These are phyloP conservation scores for Penicillium robsamsonii DNA, from an alignment of 495 filamentous ascomycete genomes.

Conservation along the genomic window DNA sequence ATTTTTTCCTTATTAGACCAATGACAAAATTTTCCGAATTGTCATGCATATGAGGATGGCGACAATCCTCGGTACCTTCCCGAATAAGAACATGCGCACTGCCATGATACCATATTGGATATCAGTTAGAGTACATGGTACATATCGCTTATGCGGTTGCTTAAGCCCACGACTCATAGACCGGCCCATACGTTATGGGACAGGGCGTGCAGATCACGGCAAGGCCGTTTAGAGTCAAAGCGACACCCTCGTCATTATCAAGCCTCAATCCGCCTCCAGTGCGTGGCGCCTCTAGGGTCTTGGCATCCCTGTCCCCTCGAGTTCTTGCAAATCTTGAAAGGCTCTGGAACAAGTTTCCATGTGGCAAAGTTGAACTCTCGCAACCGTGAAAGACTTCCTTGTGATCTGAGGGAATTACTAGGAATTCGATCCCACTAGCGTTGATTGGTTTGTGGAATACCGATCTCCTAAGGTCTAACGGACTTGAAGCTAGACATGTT, in stretches of 20 bases:
- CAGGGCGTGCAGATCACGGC: slow-evolving; percentile 5
- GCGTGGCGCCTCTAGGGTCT: background rate
- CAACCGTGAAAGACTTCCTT: background rate
- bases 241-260: background rate
- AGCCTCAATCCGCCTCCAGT: background rate
- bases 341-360: background rate
- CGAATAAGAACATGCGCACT: background rate
- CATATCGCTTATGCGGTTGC: background rate
- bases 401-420: background rate
- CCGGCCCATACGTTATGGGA: background rate
- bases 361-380: background rate
- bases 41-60: background rate
- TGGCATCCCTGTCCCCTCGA: slow-evolving; percentile 5
- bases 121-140: too few species aligned
- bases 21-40: background rate
- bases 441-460: background rate
- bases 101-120: background rate
- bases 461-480: background rate
- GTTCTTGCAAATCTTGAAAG: background rate
- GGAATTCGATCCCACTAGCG: background rate
- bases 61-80: background rate
- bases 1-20: background rate
- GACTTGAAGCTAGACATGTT: background rate
- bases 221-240: background rate
- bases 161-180: background rate